phyloP scores from a whole-genome alignment of 2,329 filamentous ascomycete species.

The Fusarium duplospermum region DNA sequence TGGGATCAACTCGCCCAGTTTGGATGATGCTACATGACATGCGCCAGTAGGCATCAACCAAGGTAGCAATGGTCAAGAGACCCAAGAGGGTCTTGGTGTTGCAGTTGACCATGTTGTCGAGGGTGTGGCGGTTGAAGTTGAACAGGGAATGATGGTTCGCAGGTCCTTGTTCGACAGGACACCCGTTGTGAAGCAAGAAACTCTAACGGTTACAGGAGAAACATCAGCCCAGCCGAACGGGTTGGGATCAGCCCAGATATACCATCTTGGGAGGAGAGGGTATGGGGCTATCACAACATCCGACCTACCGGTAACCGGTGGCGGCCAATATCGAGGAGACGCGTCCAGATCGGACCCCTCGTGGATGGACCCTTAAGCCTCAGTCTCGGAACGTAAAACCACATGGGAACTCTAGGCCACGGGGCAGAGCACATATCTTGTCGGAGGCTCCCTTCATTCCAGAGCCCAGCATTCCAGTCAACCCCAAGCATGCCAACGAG shows the following conservation, averaged over 20 bases:
- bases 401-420: slow-evolving; percentile 17
- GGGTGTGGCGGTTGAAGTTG: slow-evolving; percentile 3
- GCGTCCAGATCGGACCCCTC: slow-evolving; percentile 8
- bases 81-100: slow-evolving; percentile 11
- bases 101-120: slow-evolving; percentile 26
- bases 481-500: slow-evolving; percentile 1
- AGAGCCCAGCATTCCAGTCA: slow-evolving; percentile 22
- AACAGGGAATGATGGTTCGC: slow-evolving; percentile 12
- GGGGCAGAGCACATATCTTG: neutral
- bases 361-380: slow-evolving; percentile 5
- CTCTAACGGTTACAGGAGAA: neutral
- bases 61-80: slow-evolving; percentile 16
- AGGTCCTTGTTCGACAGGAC: slow-evolving; percentile 19
- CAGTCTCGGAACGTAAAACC: slow-evolving; percentile 11
- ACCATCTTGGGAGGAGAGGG: neutral
- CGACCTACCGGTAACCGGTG: slow-evolving; percentile 1
- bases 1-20: slow-evolving; percentile 37
- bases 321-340: neutral
- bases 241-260: slow-evolving; percentile 30
- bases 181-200: slow-evolving; percentile 1
- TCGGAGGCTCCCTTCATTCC: slow-evolving; percentile 18
- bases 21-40: slow-evolving; percentile 41
- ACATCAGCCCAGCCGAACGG: neutral
- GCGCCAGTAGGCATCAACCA: slow-evolving; percentile 38
- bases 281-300: slow-evolving; percentile 4